Conservation (phyloP, 108 stramenopile species). For the Cyclotella choctawhatcheeana region DNA sequence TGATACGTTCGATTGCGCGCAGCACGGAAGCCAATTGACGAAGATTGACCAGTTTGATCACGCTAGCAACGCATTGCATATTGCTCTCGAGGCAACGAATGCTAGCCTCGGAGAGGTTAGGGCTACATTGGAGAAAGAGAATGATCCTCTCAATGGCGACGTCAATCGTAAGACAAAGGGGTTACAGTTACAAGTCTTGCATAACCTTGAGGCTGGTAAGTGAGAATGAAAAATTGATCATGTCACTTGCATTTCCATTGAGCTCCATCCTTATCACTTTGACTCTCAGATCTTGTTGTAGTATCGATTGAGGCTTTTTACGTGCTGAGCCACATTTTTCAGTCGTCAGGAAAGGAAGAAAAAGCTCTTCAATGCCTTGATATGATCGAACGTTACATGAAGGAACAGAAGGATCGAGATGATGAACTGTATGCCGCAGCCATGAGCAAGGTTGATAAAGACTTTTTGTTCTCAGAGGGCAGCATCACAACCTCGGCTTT, state of each 20-base stretch:
- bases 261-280: too few species aligned
- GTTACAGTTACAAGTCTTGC: slow-evolving; percentile 28
- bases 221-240: too few species aligned
- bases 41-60: slow-evolving; percentile 24
- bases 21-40: slow-evolving; percentile 47
- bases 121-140: slow-evolving; percentile 11
- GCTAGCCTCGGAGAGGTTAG: slow-evolving; percentile 36
- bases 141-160: background rate
- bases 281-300: slow-evolving; percentile 33
- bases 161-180: slow-evolving; percentile 12
- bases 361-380: slow-evolving; percentile 41
- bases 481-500: slow-evolving; percentile 3
- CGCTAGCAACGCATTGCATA: slow-evolving; percentile 36
- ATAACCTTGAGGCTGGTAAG: slow-evolving; percentile 49
- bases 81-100: slow-evolving; percentile 40
- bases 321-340: slow-evolving; percentile 30
- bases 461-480: slow-evolving; percentile 35
- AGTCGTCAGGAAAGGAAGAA: slow-evolving; percentile 20
- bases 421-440: slow-evolving; percentile 22
- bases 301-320: slow-evolving; percentile 50
- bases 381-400: slow-evolving; percentile 42
- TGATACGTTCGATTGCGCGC: background rate
- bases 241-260: too few species aligned
- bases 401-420: slow-evolving; percentile 37
- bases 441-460: slow-evolving; percentile 28